Conservation (phyloP, 768 basidiomycete species). For the Leucocoprinus sp. region DNA sequence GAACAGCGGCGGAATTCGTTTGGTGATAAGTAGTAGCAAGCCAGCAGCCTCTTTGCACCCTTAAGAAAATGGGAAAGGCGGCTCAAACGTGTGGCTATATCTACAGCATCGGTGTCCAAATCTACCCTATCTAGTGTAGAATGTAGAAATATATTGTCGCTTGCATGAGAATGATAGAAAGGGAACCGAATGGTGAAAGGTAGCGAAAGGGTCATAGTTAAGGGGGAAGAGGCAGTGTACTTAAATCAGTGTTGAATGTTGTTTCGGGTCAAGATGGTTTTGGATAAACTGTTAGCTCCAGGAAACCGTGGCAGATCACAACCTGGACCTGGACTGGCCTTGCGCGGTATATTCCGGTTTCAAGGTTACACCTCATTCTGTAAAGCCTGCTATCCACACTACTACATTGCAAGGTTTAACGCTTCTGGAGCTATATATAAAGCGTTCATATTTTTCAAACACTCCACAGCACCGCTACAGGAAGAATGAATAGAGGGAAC, state of each 20-base stretch:
- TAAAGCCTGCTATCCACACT: constrained; percentile 2
- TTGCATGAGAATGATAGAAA: constrained; percentile 8
- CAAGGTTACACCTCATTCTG: constrained; percentile 15
- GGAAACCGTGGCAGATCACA: constrained; percentile 18
- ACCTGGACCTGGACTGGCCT: constrained; percentile 20
- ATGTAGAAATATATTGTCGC: constrained; percentile 5
- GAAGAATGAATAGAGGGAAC: constrained; percentile 6
- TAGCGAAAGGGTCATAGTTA: constrained; percentile 8
- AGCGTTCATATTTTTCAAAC: constrained; percentile 4
- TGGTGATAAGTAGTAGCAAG: constrained; percentile 16
- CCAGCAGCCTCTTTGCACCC: constrained; percentile 22
- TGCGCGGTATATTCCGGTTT: constrained; percentile 28
- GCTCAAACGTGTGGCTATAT: constrained; percentile 22
- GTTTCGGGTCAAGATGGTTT: constrained; percentile 6
- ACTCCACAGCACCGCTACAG: constrained; percentile 5
- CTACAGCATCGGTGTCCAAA: constrained; percentile 20
- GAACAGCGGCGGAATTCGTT: constrained; percentile 22
- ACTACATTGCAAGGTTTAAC: constrained; percentile 8
- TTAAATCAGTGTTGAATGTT: not conserved
- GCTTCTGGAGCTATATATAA: not conserved
- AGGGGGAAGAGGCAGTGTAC: constrained; percentile 11
- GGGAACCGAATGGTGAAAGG: constrained; percentile 8
- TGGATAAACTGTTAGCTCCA: constrained; percentile 12
- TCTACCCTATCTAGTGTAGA: constrained; percentile 12
- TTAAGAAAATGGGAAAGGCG: constrained; percentile 24